These are phyloP conservation scores for Boletellus dicymbophilus DNA, from an alignment of 1,284 basidiomycete genomes.

Conservation along the genomic window DNA sequence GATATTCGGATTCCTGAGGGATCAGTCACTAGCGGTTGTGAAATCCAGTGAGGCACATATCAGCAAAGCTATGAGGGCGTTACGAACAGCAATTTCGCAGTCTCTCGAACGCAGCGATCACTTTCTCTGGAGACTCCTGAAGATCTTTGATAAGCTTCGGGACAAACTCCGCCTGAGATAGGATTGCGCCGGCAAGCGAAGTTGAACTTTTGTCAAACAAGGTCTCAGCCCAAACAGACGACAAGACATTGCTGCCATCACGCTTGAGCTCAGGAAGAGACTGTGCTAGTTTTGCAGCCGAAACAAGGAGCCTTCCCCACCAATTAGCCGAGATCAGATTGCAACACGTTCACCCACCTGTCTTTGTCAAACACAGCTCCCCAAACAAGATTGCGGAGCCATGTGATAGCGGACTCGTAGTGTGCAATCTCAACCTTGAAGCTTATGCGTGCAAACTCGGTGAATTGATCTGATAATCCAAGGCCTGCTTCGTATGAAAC, in stretches of 20 bases:
- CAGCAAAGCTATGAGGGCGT: background rate
- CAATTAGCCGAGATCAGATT: conserved; percentile 7
- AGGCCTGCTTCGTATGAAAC: conserved; percentile 83
- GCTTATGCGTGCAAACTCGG: conserved; percentile 75
- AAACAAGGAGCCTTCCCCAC: conserved; percentile 72
- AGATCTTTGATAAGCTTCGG: conserved; percentile 77
- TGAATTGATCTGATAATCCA: conserved; percentile 71
- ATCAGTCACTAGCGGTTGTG: conserved; percentile 60
- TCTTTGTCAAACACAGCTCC: conserved; percentile 83
- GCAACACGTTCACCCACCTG: conserved; percentile 47
- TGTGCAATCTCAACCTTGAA: conserved; percentile 84
- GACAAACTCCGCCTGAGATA: conserved; percentile 79
- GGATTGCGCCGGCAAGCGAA: conserved; percentile 69
- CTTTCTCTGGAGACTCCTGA: conserved; percentile 72
- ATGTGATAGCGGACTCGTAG: conserved; percentile 84
- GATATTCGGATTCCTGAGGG: conserved; percentile 86
- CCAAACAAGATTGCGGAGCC: conserved; percentile 91
- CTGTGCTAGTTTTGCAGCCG: conserved; percentile 89
- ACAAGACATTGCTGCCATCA: conserved; percentile 81
- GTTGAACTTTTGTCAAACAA: conserved; percentile 78
- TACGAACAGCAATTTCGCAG: conserved; percentile 69
- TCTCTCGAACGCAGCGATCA: conserved; percentile 74
- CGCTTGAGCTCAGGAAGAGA: conserved; percentile 94
- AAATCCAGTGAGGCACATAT: conserved; percentile 1
- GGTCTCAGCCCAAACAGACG: conserved; percentile 71